Evolutionary conservation across 768 basidiomycete species (phyloP).

Genomic region (Pleurotus tuoliensis): DNA sequence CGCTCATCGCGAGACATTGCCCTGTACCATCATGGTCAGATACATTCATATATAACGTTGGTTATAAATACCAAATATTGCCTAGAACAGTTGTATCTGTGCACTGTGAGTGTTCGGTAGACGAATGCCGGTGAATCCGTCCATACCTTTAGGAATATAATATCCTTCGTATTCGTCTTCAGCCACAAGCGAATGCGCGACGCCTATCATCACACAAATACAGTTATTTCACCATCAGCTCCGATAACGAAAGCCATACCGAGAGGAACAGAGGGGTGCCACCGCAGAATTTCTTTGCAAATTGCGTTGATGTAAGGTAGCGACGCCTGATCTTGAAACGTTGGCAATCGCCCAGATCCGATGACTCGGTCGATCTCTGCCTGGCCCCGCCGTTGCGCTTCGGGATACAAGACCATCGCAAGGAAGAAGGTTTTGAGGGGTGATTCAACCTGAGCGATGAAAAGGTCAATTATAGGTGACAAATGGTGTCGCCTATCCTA

Average conservation of each 20-base stretch:
- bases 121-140: neutral
- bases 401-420: conserved; percentile 16
- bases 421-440: conserved; percentile 10
- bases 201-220: neutral
- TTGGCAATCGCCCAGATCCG: conserved; percentile 14
- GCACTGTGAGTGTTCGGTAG: neutral
- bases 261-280: conserved; percentile 13
- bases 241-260: conserved; percentile 12
- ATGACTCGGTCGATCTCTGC: conserved; percentile 18
- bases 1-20: conserved; percentile 2
- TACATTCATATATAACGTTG: neutral
- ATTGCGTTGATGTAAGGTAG: conserved; percentile 11
- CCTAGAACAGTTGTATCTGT: conserved; percentile 1
- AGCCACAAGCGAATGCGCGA: neutral
- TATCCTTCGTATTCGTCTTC: conserved; percentile 3
- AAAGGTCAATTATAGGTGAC: neutral
- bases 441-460: neutral
- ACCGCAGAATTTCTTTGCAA: conserved; percentile 18
- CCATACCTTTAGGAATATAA: conserved; percentile 2
- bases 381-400: conserved; percentile 13
- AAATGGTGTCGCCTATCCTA: neutral
- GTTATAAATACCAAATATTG: neutral
- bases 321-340: conserved; percentile 10
- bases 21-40: neutral
- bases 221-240: neutral